Evolutionary conservation across 2,329 filamentous ascomycete genomes (phyloP).

Genomic region (Berkeleyomyces rouxiae): DNA sequence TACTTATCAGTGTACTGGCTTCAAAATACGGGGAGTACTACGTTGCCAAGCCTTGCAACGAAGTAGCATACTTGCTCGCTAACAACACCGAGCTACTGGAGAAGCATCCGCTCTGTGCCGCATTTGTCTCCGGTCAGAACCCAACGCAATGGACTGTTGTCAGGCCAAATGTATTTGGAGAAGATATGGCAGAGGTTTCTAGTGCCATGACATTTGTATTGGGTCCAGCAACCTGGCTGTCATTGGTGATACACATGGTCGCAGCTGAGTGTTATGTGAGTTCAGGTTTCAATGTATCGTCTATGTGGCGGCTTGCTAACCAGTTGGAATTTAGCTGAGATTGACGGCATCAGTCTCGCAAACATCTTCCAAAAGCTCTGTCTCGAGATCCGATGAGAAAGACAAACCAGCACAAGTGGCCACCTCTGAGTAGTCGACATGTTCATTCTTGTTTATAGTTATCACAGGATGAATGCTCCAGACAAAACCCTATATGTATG

Average conservation of each 20-base stretch:
- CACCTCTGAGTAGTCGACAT: no score
- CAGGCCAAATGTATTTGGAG: background rate
- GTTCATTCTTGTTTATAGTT: no score
- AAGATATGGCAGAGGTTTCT: background rate
- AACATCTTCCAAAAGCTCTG: background rate
- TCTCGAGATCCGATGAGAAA: background rate
- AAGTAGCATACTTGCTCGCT: slow-evolving; percentile 4
- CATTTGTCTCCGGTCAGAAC: background rate
- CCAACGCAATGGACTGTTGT: background rate
- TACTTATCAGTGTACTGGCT: background rate
- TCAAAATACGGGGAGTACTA: slow-evolving; percentile 2
- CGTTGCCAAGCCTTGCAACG: background rate
- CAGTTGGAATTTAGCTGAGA: background rate
- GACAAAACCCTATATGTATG: no score
- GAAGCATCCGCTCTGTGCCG: slow-evolving; percentile 1
- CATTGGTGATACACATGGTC: background rate
- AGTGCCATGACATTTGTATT: background rate
- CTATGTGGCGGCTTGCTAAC: background rate
- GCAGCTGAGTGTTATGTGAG: slow-evolving; percentile 5
- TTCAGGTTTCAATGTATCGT: background rate
- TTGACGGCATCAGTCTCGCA: background rate
- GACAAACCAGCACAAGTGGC: background rate
- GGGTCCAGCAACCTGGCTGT: background rate
- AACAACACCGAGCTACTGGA: background rate
- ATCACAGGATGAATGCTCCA: no score